Evolutionary conservation across 176 grass and related monocot species (phyloP).

Genomic region (Thalia dealbata): DNA sequence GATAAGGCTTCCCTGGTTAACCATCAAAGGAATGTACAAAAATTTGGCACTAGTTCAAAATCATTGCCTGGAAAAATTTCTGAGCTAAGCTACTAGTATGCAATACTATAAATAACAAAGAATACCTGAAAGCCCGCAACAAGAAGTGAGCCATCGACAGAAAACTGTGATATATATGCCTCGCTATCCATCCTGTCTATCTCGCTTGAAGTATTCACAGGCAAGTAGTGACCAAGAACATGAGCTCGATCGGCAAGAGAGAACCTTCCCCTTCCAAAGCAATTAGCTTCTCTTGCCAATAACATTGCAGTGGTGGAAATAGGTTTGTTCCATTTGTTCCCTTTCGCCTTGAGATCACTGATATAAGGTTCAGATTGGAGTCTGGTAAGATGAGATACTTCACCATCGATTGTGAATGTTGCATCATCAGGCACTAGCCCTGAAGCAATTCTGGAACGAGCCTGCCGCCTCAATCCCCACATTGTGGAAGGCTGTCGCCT

Average conservation of each 20-base stretch:
- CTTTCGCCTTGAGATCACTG: conserved; percentile 1
- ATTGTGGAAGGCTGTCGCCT: not conserved
- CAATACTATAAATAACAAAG: not conserved
- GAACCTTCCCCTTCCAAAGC: conserved; percentile 33
- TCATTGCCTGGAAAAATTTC: not conserved
- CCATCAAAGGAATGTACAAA: conserved; percentile 16
- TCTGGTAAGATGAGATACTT: conserved; percentile 50
- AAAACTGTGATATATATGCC: conserved; percentile 83
- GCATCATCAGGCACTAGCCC: conserved; percentile 11
- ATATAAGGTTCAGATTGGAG: conserved; percentile 43
- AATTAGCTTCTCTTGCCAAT: conserved; percentile 47
- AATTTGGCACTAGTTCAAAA: conserved; percentile 8
- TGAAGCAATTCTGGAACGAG: not conserved
- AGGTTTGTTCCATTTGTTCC: conserved; percentile 4
- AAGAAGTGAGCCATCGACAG: conserved; percentile 62
- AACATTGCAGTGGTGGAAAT: conserved; percentile 44
- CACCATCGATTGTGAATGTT: conserved; percentile 41
- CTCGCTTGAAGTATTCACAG: conserved; percentile 30
- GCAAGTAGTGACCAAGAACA: conserved; percentile 35
- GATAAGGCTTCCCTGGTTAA: conserved; percentile 74
- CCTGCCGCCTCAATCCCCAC: not conserved
- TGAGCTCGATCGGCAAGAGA: conserved; percentile 48
- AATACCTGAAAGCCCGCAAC: conserved; percentile 59
- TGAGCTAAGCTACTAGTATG: not conserved
- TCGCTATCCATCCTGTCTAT: conserved; percentile 55